Base-by-base conservation (phyloP, 495 filamentous ascomycete species). In the Penicillium pancosmium region DNA sequence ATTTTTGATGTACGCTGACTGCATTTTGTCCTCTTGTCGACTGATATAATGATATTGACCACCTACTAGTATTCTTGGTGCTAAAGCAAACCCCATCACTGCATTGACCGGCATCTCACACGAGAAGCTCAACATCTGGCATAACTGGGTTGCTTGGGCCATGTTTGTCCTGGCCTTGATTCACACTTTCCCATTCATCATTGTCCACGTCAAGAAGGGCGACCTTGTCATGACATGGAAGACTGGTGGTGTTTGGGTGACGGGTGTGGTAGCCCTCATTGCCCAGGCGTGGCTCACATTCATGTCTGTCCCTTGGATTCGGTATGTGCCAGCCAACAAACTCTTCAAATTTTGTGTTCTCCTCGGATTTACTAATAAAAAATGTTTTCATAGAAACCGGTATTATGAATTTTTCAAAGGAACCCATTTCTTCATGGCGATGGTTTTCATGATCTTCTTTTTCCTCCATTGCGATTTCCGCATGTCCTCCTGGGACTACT, bases 391-490 rank as follows among this genome's bases (percentile, higher is more conserved):
- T 36, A 81, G 82, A 21, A 82, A 81, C 52, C 80, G 75, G 0
- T 80, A 72, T 65, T 87, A 86, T 65, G 83, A 86, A 60, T 82
- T 84, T 63, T 86, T 87, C 76, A 86, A 86, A 63, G 67, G 69
- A 9, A 78, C 78, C 0, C 84, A 87, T 56, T 77, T 78, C 50
- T 43, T 83, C 47, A 80, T 78, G 47, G 79, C 78, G 0, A 49
- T 79, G n/a, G 54, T 84, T 2, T 86, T 84, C 56, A 68, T 82
- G 5, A 54, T 86, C 15, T 82, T 82, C 65, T 80, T 86, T 63
- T 84, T 84, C 67, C 73, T 82, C 21, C 82, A 88, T 64, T 86
- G 84, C 59, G 80, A 84, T 62, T 84, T 78, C 64, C 71, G 62
- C 16, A 71, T 84, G 48, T 75, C 74, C 21, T 81, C 79, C 9